Evolutionary conservation across 805 yeast genomes (phyloP), one percentile per base, ranked within the genome.

Genomic region (Brettanomyces custersianus): DNA sequence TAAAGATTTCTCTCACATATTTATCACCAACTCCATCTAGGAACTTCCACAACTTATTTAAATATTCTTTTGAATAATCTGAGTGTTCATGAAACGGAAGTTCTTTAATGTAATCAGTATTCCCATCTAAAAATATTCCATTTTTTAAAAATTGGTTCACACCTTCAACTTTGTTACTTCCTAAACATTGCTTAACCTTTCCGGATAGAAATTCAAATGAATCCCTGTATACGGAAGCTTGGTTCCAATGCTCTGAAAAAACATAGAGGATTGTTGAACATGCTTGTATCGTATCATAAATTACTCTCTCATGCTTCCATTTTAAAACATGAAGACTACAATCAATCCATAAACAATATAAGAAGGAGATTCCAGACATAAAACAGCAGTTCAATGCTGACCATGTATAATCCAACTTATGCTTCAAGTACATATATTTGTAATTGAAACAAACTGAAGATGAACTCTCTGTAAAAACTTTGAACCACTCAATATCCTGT

Each of bases 311-410:
- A 7, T 56, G 25, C 34, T 45, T 53, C 49, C 57, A 48, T 29
- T 49, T 44, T 29, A 56, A 33, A 2, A 51, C 47, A n/a, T 45
- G 40, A 10, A 53, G 31, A 2, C 40, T 24, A n/a, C 38, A 34
- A 26, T 55, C 59, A n/a, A 57, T 23, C 60, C 59, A 57, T 4
- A 55, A 33, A 38, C 60, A 54, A 34, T 55, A 55, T 5, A 57
- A 36, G 37, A 57, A 57, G 1, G 60, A 51, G 7, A 57, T 40
- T 3, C 62, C 62, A 9, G 53, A 29, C n/a, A 54, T 53, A 41
- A 55, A 54, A 4, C 46, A 48, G 27, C 60, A 55, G 20, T 57
- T 60, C 45, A 59, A 49, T 4, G 61, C 43, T 4, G 52, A 22
- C 61, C 60, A 55, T 3, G 61, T 48, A 35, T 53, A 54, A 17